These are phyloP conservation scores for Carex kokanica DNA, from an alignment of 176 grass and related monocot species.

Conservation along the genomic window DNA sequence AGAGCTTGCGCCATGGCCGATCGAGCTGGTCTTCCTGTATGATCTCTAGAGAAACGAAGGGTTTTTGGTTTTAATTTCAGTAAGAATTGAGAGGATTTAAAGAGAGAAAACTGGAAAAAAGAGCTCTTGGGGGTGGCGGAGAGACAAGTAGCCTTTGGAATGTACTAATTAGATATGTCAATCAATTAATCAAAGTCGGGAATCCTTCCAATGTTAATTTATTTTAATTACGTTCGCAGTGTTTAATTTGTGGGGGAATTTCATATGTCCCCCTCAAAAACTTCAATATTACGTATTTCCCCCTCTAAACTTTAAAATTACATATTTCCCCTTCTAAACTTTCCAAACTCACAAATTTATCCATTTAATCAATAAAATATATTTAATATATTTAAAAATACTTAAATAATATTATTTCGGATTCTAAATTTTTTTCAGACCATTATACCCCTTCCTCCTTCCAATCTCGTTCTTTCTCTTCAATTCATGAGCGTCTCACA, in stretches of 20 bases:
- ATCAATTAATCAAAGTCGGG: not conserved
- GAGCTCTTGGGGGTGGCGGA: conserved; percentile 24
- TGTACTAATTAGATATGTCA: not conserved
- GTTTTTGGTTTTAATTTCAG: conserved; percentile 3
- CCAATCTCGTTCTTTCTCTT: too few species aligned
- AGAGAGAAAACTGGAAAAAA: not conserved
- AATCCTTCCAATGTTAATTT: not conserved
- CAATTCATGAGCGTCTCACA: too few species aligned
- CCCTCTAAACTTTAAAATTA: too few species aligned
- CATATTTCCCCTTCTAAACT: too few species aligned
- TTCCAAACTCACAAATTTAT: too few species aligned
- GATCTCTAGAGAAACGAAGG: not conserved
- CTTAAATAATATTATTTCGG: too few species aligned
- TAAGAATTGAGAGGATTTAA: conserved; percentile 1
- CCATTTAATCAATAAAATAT: too few species aligned
- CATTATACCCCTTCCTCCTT: too few species aligned
- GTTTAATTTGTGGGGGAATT: not conserved
- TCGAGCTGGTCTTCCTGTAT: not conserved
- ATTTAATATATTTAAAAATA: too few species aligned
- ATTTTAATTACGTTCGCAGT: not conserved
- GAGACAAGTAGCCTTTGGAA: conserved; percentile 28
- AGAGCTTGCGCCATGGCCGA: conserved; percentile 42
- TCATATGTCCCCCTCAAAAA: too few species aligned
- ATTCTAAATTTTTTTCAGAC: too few species aligned
- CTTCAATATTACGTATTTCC: too few species aligned